Evolutionary conservation across 257 asterid genomes (phyloP).

Genomic region (Fraxinus cuspidata): DNA sequence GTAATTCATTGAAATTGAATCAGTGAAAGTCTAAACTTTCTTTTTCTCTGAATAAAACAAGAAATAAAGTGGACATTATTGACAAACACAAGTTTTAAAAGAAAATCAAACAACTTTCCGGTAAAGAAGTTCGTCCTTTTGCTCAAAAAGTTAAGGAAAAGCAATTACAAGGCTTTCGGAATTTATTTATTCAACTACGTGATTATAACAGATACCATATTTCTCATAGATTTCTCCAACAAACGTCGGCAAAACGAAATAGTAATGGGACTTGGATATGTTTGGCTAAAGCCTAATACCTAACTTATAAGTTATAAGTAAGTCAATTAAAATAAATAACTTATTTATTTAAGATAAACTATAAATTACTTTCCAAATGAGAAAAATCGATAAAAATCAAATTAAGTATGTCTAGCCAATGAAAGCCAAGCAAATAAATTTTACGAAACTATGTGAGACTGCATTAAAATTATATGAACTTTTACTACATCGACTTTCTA

Average conservation of each 20-base stretch:
- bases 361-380: too few relatives aligned
- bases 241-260: background rate
- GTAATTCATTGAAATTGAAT: too few relatives aligned
- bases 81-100: background rate
- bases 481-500: too few relatives aligned
- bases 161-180: background rate
- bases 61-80: background rate
- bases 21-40: too few relatives aligned
- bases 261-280: background rate
- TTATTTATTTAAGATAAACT: too few relatives aligned
- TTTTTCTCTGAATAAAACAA: too few relatives aligned
- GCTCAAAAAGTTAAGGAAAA: background rate
- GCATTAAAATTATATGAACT: too few relatives aligned
- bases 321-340: background rate
- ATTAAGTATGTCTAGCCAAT: background rate
- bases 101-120: background rate
- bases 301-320: too few relatives aligned
- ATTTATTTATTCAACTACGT: background rate
- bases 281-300: background rate
- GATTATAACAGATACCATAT: background rate
- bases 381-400: too few relatives aligned
- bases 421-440: background rate
- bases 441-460: too few relatives aligned
- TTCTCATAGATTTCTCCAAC: background rate
- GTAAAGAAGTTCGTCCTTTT: slow-evolving; percentile 1